Percentiles rank a stretch among this genome's conserved stretches.
phyloP scores from a whole-genome alignment of 176 grass and related monocot genomes.

The Avena sativa region DNA sequence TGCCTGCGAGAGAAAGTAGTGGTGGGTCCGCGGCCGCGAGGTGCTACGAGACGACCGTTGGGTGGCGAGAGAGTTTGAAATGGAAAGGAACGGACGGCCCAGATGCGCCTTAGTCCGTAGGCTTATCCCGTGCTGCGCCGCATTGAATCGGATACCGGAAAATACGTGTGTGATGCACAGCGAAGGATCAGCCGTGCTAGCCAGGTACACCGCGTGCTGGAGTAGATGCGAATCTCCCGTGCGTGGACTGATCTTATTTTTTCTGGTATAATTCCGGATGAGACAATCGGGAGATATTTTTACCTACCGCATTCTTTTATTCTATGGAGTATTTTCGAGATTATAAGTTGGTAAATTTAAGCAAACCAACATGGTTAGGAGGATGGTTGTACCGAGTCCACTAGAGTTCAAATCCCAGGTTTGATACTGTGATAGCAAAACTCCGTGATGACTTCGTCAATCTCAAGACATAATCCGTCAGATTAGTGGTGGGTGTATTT shows the following conservation, averaged over 20 bases:
- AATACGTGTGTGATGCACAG: background rate
- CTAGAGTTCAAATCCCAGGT: too few relatives aligned
- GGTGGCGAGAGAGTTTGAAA: slow-evolving; percentile 48
- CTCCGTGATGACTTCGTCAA: too few relatives aligned
- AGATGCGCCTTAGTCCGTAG: background rate
- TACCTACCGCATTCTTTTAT: background rate
- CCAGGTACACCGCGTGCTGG: background rate
- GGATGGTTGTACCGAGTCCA: too few relatives aligned
- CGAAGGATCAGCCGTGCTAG: background rate
- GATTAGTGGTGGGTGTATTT: too few relatives aligned
- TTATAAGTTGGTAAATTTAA: too few relatives aligned
- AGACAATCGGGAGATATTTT: background rate
- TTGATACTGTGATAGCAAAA: too few relatives aligned
- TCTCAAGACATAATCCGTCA: too few relatives aligned
- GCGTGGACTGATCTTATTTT: background rate
- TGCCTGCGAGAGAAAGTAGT: background rate
- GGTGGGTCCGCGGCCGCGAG: background rate
- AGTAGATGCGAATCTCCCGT: background rate
- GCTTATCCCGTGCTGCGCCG: slow-evolving; percentile 5
- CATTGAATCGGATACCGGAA: background rate
- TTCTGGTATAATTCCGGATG: background rate
- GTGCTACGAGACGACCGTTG: slow-evolving; percentile 43
- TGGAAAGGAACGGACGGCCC: slow-evolving; percentile 9
- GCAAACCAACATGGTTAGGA: too few relatives aligned
- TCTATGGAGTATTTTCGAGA: too few relatives aligned